Evolutionary conservation across 2,329 filamentous ascomycete genomes (phyloP), one percentile per base, ranked within the genome.

Genomic region (Fusarium sp.): DNA sequence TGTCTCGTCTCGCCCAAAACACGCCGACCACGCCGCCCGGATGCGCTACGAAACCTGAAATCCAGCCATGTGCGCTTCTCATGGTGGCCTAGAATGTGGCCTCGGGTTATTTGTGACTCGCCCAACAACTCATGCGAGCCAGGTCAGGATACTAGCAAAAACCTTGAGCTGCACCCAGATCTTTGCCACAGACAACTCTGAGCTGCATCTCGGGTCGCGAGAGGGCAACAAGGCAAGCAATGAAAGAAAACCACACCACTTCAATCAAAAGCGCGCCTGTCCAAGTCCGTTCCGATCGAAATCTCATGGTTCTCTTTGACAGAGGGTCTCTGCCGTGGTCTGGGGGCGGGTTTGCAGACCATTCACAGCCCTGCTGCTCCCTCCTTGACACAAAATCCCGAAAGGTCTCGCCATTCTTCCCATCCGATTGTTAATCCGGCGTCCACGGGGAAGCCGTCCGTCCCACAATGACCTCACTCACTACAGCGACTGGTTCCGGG

Each of bases 371-470:
- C 56, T 67, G 41, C 56, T 58, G 40, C 37, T 51, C 39, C 53
- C 56, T 73, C 62, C 37, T 58, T 59, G 11, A 48, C 52, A 60
- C 48, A 57, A 60, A 51, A 53, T 61, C 58, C 50, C 43, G 56
- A 69, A 50, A 67, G 61, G 65, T 72, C 72, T 75, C 73, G 66
- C 73, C 71, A 75, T 75, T 63, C 28, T 67, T 53, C 48, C 68
- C 66, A 23, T 60, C 39, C 51, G 60, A 68, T 63, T 72, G 70
- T 66, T 65, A 69, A 72, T 71, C 56, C 47, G 67, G 54, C 39
- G 48, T 48, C 43, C 55, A 69, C 65, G 58, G 62, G 48, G 51
- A 62, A 66, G 51, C 62, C 51, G 59, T 44, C 57, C 50, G 59
- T 67, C 59, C 57, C 60, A 57, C 63, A 66, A 72, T 72, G 70